Conservation (phyloP, 192 early-diverging fungal genomes). For the Cladochytrium replicatum region DNA sequence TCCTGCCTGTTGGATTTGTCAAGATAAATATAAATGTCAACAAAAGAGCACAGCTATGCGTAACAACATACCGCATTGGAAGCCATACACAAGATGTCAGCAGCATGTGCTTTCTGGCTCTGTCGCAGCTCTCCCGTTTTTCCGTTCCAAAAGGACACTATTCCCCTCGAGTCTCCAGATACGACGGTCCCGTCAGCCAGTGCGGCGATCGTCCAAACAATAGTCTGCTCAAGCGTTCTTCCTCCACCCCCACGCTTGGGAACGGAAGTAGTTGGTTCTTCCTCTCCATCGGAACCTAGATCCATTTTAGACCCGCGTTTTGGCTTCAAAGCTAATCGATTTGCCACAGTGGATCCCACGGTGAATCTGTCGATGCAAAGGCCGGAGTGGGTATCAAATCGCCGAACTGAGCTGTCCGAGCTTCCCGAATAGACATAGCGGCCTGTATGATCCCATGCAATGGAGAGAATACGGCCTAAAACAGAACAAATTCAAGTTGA, state of each 20-base stretch:
- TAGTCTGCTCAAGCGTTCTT: too few relatives aligned
- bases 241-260: slow-evolving; percentile 53
- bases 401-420: too few relatives aligned
- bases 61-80: slow-evolving; percentile 29
- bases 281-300: slow-evolving; percentile 18
- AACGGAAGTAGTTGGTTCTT: slow-evolving; percentile 64
- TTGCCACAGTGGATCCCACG: not conserved
- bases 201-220: slow-evolving; percentile 76
- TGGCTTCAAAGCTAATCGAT: not conserved
- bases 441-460: slow-evolving; percentile 76
- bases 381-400: slow-evolving; percentile 51
- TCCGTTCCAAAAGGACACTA: slow-evolving; percentile 83
- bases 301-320: too few relatives aligned
- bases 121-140: slow-evolving; percentile 55
- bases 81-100: slow-evolving; percentile 82
- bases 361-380: slow-evolving; percentile 5
- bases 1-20: slow-evolving; percentile 33
- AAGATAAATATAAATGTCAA: not conserved
- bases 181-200: slow-evolving; percentile 68
- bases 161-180: slow-evolving; percentile 82
- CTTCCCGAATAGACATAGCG: too few relatives aligned
- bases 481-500: not conserved
- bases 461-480: slow-evolving; percentile 63
- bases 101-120: slow-evolving; percentile 62
- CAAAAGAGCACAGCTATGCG: not conserved